Evolutionary conservation across 2,329 filamentous ascomycete genomes (phyloP).

Genomic region (Stemphylium beticola): DNA sequence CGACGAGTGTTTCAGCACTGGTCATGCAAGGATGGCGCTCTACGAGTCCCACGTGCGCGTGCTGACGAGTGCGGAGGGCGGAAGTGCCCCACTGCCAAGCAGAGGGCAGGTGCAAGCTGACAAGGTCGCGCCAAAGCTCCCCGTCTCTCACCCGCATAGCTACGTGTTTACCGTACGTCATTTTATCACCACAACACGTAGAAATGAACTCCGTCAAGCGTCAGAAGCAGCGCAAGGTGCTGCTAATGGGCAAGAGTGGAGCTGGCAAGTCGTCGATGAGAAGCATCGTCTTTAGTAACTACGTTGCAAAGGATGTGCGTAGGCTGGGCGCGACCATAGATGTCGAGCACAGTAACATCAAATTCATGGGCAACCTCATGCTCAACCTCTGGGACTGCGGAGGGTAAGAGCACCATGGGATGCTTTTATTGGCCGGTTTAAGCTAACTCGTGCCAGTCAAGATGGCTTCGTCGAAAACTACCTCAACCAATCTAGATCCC

Average conservation of each 20-base stretch:
- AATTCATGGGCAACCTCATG: slow-evolving; percentile 96
- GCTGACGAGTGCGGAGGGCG: slow-evolving; percentile 7
- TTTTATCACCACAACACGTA: slow-evolving; percentile 6
- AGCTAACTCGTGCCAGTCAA: slow-evolving; percentile 64
- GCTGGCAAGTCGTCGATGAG: slow-evolving; percentile 99
- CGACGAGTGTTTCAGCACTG: slow-evolving; percentile 1
- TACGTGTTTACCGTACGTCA: slow-evolving; percentile 25
- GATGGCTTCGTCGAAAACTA: slow-evolving; percentile 99
- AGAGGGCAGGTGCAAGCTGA: slow-evolving; percentile 2
- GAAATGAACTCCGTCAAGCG: slow-evolving; percentile 52
- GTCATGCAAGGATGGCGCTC: slow-evolving; percentile 3
- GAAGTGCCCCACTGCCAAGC: slow-evolving; percentile 19
- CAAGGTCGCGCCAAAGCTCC: slow-evolving; percentile 14
- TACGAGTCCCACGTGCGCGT: slow-evolving; percentile 3
- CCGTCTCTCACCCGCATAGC: not conserved
- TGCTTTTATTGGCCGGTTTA: not conserved
- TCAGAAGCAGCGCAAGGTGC: slow-evolving; percentile 61
- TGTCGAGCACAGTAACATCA: slow-evolving; percentile 97
- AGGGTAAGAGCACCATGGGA: slow-evolving; percentile 61
- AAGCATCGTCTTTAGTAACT: slow-evolving; percentile 98
- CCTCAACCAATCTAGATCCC: slow-evolving; percentile 89
- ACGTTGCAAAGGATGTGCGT: slow-evolving; percentile 93
- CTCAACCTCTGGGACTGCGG: slow-evolving; percentile 99
- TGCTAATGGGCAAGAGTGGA: slow-evolving; percentile 84
- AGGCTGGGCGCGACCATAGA: slow-evolving; percentile 95